Evolutionary conservation across 208 protist genomes (phyloP).

Genomic region (Crithidia expoeki): DNA sequence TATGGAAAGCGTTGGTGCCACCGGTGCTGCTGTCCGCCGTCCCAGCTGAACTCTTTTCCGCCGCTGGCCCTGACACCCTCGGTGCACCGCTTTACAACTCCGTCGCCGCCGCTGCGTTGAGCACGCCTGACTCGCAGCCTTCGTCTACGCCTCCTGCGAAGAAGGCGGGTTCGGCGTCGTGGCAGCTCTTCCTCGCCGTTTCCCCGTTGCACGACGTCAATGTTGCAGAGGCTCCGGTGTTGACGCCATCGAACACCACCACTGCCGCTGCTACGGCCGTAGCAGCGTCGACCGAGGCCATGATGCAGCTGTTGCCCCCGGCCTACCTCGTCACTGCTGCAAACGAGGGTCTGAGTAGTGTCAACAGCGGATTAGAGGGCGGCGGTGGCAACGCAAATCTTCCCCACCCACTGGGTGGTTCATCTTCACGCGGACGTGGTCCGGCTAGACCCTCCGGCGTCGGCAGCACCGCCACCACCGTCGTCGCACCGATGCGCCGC

Average conservation of each 20-base stretch:
- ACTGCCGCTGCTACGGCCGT: background rate
- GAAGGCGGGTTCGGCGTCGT: background rate
- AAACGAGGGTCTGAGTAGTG: background rate
- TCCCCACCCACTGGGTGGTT: no score
- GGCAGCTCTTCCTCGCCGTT: conserved; percentile 55
- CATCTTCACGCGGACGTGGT: conserved; percentile 2
- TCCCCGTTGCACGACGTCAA: conserved; percentile 60
- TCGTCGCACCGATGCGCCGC: background rate
- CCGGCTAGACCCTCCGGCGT: background rate
- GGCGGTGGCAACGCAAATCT: background rate
- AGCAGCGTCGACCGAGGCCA: background rate
- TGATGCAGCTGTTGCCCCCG: conserved; percentile 21
- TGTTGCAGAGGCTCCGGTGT: conserved; percentile 1
- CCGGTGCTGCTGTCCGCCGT: conserved; percentile 65
- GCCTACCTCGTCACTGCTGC: conserved; percentile 22
- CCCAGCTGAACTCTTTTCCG: conserved; percentile 47
- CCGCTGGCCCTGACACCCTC: conserved; percentile 41
- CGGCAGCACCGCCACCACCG: background rate
- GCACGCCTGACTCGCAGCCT: background rate
- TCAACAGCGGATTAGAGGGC: background rate
- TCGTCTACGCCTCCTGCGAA: conserved; percentile 2
- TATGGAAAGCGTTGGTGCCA: conserved; percentile 65
- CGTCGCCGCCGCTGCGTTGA: conserved; percentile 53
- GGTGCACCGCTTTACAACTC: conserved; percentile 72
- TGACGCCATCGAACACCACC: conserved; percentile 6